These are phyloP conservation scores for Yamadazyma kanchanaburiensis DNA, from an alignment of 1,139 yeast species.

Conservation along the genomic window DNA sequence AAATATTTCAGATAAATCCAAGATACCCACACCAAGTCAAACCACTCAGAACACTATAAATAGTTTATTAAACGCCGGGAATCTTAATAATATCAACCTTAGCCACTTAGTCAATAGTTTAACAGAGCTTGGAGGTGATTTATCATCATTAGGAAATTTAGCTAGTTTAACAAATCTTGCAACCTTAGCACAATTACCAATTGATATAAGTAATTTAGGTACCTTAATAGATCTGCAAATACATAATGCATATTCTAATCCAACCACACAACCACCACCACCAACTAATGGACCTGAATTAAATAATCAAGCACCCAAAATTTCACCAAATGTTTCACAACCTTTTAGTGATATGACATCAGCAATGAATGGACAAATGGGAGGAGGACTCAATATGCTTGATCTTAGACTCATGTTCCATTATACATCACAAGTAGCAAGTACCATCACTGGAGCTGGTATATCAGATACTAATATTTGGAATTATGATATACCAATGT, in stretches of 20 bases:
- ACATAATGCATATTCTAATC: conserved; percentile 4
- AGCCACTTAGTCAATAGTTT: conserved; percentile 45
- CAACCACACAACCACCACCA: not conserved
- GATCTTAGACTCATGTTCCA: conserved; percentile 84
- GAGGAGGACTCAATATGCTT: conserved; percentile 55
- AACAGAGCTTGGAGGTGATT: conserved; percentile 35
- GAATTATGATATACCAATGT: conserved; percentile 81
- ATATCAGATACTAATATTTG: conserved; percentile 84
- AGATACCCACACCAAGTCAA: too few species aligned
- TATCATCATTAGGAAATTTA: conserved; percentile 34
- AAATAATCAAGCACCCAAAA: conserved; percentile 16
- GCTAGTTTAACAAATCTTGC: conserved; percentile 43
- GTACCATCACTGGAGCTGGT: conserved; percentile 87
- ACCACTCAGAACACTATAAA: conserved; percentile 2
- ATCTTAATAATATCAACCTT: conserved; percentile 41
- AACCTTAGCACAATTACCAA: conserved; percentile 42
- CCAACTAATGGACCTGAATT: not conserved
- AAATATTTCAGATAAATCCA: too few species aligned
- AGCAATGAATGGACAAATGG: conserved; percentile 12
- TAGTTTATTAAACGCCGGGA: conserved; percentile 38
- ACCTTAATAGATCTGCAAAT: conserved; percentile 24
- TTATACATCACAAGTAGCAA: conserved; percentile 80
- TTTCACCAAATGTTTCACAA: conserved; percentile 25
- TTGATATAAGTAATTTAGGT: conserved; percentile 37
- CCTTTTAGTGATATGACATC: conserved; percentile 14